These are phyloP conservation scores for Euphorbia tirucalli DNA, from an alignment of 345 rosid genomes.

Conservation along the genomic window DNA sequence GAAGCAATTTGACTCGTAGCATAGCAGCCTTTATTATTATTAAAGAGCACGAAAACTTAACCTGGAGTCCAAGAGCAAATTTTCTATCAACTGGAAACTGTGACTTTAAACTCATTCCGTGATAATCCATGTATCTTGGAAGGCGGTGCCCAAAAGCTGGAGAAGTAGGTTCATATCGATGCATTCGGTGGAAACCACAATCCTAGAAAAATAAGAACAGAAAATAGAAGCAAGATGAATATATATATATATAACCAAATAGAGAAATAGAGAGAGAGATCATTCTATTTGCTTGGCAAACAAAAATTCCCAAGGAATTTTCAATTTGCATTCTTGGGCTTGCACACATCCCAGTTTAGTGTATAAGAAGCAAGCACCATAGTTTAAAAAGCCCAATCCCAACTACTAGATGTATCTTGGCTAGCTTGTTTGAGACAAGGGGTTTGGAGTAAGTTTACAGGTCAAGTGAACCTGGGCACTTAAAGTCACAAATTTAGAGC, in stretches of 20 bases:
- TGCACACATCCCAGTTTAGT: background rate
- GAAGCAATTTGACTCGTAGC: conserved; percentile 1
- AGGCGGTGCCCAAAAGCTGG: conserved; percentile 57
- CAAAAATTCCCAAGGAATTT: too few relatives aligned
- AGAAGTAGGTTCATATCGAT: conserved; percentile 53
- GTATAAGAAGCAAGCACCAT: too few relatives aligned
- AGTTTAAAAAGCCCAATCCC: too few relatives aligned
- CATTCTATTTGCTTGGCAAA: background rate
- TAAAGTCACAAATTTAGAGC: background rate
- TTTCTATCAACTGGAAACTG: conserved; percentile 64
- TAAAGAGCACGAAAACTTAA: conserved; percentile 27
- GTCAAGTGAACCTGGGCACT: background rate
- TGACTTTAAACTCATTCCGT: conserved; percentile 57
- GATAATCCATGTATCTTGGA: conserved; percentile 73
- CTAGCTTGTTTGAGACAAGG: background rate
- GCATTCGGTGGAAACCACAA: conserved; percentile 57
- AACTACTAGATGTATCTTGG: background rate
- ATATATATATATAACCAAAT: background rate
- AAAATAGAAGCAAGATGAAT: background rate
- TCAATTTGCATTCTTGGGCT: too few relatives aligned
- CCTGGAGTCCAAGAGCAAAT: conserved; percentile 99
- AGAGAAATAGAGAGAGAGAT: background rate
- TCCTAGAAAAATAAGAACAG: conserved; percentile 51
- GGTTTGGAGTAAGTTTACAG: background rate
- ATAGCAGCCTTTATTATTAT: too few relatives aligned